Percentiles rank a stretch among this genome's conserved stretches.
These are phyloP conservation scores for Coemansia sp. DNA, from an alignment of 192 early-diverging fungal genomes.

Conservation along the genomic window DNA sequence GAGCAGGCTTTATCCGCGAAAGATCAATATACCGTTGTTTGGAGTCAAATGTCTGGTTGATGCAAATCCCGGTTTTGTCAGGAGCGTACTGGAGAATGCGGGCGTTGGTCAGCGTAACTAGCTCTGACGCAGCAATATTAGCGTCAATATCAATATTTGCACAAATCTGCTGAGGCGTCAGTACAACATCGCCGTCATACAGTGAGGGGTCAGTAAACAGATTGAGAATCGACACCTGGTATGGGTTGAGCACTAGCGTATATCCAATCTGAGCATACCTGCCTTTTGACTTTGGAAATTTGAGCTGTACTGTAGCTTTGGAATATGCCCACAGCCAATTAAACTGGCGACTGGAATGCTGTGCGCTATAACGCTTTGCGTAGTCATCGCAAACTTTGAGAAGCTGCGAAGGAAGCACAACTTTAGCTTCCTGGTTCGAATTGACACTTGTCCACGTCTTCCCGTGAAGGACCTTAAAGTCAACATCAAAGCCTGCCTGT, in stretches of 20 bases:
- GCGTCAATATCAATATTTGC: background rate
- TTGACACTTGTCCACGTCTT: background rate
- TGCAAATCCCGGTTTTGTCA: background rate
- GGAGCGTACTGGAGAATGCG: background rate
- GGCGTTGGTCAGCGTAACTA: background rate
- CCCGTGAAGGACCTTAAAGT: background rate
- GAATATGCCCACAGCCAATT: constrained; percentile 7
- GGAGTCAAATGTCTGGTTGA: constrained; percentile 75
- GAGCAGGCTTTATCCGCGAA: constrained; percentile 60
- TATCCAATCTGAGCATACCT: constrained; percentile 53
- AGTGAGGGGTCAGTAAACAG: constrained; percentile 64
- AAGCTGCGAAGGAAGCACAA: background rate
- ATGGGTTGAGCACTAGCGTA: constrained; percentile 64
- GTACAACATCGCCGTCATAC: background rate
- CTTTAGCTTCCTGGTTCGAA: background rate
- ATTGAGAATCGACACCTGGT: constrained; percentile 87
- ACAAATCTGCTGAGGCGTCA: background rate
- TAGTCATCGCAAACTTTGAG: background rate
- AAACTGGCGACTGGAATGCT: constrained; percentile 1
- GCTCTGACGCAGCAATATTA: background rate
- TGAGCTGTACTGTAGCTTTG: constrained; percentile 1
- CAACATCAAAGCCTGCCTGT: background rate
- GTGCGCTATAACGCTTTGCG: background rate
- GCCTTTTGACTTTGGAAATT: constrained; percentile 9
- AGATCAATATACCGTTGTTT: constrained; percentile 84